Evolutionary conservation across 305 asterid genomes (phyloP), one percentile per base, ranked within the genome.

Genomic region (Plantago lanceolata): DNA sequence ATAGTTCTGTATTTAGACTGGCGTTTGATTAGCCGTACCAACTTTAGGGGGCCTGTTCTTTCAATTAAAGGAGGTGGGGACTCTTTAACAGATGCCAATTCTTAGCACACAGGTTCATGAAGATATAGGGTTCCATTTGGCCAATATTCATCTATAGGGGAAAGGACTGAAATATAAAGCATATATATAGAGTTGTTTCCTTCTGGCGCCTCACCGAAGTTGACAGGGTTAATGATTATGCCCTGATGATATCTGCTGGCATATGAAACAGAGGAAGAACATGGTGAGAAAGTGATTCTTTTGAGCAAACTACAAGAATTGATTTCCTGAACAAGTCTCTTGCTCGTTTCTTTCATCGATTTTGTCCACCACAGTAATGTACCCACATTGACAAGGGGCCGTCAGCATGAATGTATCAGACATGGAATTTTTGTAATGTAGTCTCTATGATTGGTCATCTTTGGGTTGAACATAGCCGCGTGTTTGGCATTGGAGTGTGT

Each of bases 1-100:
- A 77, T 86, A 66, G 91, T 90, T 71, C 72, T 85, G 67, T 90
- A 78, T 65, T 71, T 88, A 2, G 91, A 88, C 78, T 72, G 80
- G 58, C 79, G 73, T 66, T 61, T 77, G 80, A 73, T 80, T 57
- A 76, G 81, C 53, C 85, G 77, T 24, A 71, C 84, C 68, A 75
- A 83, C 15, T 75, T 64, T 35, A 73, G 65, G 31, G 86, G 81
- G 45, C 83, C 85, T 0, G 26, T 65, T 63, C 64, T 82, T 63
- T 90, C 93, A 2, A 68, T 90, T 15, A 90, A 74, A 78, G 89
- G 82, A 15, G 82, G 86, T 24, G 84, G 82, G 16, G 67, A 48
- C 15, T 50, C 70, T 66, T 69, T 78, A 7, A 64, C 69, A 71
- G 79, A 70, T 33, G 69, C 71, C 68, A 61, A 44, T 51, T 61